These are phyloP conservation scores for Thermothelomyces thermophilus DNA, from an alignment of 2,329 filamentous ascomycete species.

Conservation along the genomic window DNA sequence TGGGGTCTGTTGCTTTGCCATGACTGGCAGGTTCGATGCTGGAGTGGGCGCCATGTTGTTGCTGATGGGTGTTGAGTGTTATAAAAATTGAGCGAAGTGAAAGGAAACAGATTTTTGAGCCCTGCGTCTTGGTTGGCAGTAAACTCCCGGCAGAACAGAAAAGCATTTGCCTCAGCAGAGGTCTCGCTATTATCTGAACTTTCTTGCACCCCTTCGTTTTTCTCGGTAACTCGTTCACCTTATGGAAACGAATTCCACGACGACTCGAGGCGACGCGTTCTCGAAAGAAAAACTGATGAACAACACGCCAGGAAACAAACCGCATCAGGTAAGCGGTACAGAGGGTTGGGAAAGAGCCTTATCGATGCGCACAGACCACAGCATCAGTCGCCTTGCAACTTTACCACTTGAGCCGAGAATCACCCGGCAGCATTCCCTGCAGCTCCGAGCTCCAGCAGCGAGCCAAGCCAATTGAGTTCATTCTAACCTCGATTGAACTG, in stretches of 20 bases:
- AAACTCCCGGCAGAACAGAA: too few species aligned
- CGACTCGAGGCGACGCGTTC: neutral
- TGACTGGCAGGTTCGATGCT: conserved; percentile 14
- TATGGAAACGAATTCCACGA: too few species aligned
- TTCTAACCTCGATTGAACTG: conserved; percentile 16
- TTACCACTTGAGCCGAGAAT: conserved; percentile 12
- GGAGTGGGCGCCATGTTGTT: conserved; percentile 21
- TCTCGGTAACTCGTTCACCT: too few species aligned
- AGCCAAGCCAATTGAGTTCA: neutral
- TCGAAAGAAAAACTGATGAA: neutral
- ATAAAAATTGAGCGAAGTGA: too few species aligned
- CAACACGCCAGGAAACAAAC: neutral
- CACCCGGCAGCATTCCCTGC: conserved; percentile 14
- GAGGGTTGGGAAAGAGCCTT: too few species aligned
- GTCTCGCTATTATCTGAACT: too few species aligned
- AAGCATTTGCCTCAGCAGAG: too few species aligned
- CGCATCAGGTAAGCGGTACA: too few species aligned
- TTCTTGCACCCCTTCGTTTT: neutral
- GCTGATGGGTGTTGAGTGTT: neutral
- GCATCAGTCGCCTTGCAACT: too few species aligned
- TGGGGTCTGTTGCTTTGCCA: conserved; percentile 36
- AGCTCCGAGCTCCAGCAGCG: conserved; percentile 10
- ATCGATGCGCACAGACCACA: conserved; percentile 1
- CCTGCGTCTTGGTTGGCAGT: too few species aligned
- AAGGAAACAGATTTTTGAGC: neutral